Evolutionary conservation across 2,329 filamentous ascomycete genomes (phyloP), one percentile per base, ranked within the genome.

Genomic region (Diaporthe aspalathi): DNA sequence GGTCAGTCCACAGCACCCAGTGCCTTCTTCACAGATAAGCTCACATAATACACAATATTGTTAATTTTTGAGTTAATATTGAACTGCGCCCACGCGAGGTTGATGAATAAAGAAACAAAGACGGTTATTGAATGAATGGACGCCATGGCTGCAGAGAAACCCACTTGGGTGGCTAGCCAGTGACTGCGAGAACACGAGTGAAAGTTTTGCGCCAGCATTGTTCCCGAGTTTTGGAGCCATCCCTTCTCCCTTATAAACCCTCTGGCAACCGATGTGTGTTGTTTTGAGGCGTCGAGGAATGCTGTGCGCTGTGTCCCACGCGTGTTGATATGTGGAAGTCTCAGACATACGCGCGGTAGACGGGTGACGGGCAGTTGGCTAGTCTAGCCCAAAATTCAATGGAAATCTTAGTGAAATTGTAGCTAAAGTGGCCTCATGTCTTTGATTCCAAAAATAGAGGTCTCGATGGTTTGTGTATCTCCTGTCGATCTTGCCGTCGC

Each of bases 21-120:
- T 2, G 57, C 22, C 11, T 45, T 38, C 20, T 22, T 27, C 16
- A 7, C 5, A 4, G 22, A 22, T 7, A 20, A 0, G 29, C 77
- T 70, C 78, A 84, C 83, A 75, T 81, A 85, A 73, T 84, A 85
- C 5, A 84, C 78, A 9, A 78, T 83, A 43, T 84, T 77, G 73
- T 84, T 84, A 50, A 77, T 78, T 67, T 81, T 81, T 0, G 79
- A 79, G 5, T 67, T 73, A 38, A 77, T 74, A 69, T 78, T 75
- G 72, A 82, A 83, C 16, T 38, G n/a, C 35, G 56, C 67, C 43
- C 27, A 40, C 9, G 35, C 67, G 12, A 35, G 54, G 17, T 8
- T 29, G 2, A 63, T 16, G 63, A n/a, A 69, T 22, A 32, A 49
- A 40, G 43, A 63, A 16, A 63, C 20, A 63, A 63, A 29, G 20